phyloP scores from a whole-genome alignment of 192 early-diverging fungal genomes.

The Oehlia diaphana region DNA sequence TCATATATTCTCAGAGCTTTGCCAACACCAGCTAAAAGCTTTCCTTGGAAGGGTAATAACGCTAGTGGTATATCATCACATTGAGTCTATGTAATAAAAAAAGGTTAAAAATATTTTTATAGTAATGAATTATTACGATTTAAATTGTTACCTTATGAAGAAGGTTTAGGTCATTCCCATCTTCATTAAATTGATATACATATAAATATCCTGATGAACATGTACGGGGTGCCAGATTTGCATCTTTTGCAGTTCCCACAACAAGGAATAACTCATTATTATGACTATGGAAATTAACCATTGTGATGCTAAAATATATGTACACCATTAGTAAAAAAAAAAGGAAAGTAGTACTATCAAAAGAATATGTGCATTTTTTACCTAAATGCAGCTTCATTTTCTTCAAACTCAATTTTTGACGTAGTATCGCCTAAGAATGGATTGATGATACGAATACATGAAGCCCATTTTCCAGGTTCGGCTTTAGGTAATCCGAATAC shows the following conservation, averaged over 20 bases:
- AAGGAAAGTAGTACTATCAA: background rate
- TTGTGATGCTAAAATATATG: constrained; percentile 44
- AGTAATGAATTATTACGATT: background rate
- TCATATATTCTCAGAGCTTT: constrained; percentile 89
- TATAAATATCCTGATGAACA: constrained; percentile 72
- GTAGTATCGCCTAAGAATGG: constrained; percentile 73
- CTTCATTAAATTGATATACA: constrained; percentile 69
- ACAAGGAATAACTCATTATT: constrained; percentile 66
- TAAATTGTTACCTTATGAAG: constrained; percentile 59
- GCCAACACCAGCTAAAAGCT: constrained; percentile 87
- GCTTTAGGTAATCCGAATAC: constrained; percentile 80
- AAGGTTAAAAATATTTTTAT: background rate
- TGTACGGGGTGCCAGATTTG: constrained; percentile 67
- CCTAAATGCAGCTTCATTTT: constrained; percentile 82
- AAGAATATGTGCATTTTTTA: background rate
- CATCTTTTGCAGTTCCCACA: constrained; percentile 80
- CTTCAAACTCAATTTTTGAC: constrained; percentile 72
- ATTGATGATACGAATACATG: constrained; percentile 80
- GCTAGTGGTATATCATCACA: constrained; percentile 85
- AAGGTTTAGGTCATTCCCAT: constrained; percentile 69
- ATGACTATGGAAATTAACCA: constrained; percentile 59
- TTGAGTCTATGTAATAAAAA: constrained; percentile 51
- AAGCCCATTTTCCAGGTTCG: constrained; percentile 80
- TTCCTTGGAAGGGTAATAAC: constrained; percentile 82
- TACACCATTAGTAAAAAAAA: constrained; percentile 12